Evolutionary conservation across 1,139 yeast species (phyloP).

Genomic region (Saccharomycopsis hybrid): DNA sequence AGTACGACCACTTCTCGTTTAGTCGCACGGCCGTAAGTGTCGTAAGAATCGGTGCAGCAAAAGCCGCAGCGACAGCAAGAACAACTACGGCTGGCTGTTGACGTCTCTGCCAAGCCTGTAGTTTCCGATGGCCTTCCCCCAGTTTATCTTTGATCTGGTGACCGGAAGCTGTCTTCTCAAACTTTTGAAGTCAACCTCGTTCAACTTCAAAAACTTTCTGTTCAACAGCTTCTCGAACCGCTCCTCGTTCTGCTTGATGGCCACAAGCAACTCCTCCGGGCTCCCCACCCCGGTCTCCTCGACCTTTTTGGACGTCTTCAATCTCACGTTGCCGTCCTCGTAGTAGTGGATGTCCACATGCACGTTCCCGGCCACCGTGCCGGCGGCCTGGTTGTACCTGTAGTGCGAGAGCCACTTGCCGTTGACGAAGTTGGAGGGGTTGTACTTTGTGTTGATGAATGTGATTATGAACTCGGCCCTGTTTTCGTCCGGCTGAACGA

Average conservation of each 20-base stretch:
- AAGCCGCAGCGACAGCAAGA: too few species aligned
- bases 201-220: constrained; percentile 60
- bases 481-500: constrained; percentile 41
- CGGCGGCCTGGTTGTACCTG: constrained; percentile 32
- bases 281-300: constrained; percentile 29
- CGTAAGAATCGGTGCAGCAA: too few species aligned
- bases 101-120: constrained; percentile 87
- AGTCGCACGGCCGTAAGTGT: too few species aligned
- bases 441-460: constrained; percentile 67
- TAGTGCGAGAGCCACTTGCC: constrained; percentile 85
- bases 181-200: constrained; percentile 74
- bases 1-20: too few species aligned
- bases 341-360: constrained; percentile 79
- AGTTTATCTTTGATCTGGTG: constrained; percentile 83
- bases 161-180: constrained; percentile 89
- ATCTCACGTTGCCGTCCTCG: constrained; percentile 92
- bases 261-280: too few species aligned
- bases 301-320: constrained; percentile 43
- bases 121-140: constrained; percentile 92
- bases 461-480: too few species aligned
- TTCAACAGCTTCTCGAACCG: constrained; percentile 54
- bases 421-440: constrained; percentile 76
- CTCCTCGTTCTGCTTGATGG: constrained; percentile 56
- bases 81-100: too few species aligned
- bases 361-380: constrained; percentile 46